These are phyloP conservation scores for Oryza glumipatula DNA, from an alignment of 176 grass and related monocot genomes.

Conservation along the genomic window DNA sequence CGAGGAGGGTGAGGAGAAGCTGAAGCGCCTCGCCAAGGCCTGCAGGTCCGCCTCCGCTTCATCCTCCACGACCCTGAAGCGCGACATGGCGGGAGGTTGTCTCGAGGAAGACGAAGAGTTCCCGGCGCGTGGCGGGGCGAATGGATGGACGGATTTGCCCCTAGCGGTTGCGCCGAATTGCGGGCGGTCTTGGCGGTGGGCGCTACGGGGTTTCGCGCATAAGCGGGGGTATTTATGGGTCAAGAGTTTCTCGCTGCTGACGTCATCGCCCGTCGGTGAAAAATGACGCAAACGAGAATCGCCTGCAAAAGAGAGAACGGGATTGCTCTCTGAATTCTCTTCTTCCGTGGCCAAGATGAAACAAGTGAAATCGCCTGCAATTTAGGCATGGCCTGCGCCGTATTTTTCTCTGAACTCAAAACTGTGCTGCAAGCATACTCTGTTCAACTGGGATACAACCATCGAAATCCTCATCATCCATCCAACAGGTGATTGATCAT, in stretches of 20 bases:
- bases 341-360: neutral
- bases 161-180: neutral
- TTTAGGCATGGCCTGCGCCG: too few species aligned
- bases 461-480: neutral
- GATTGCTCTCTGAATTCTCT: too few species aligned
- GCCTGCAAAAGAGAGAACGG: too few species aligned
- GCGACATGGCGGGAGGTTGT: constrained; percentile 27
- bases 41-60: constrained; percentile 20
- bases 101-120: neutral
- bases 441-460: too few species aligned
- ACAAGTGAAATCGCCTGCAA: too few species aligned
- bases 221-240: constrained; percentile 2
- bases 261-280: neutral
- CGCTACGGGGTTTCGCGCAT: neutral
- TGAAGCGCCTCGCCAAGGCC: constrained; percentile 33
- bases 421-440: neutral
- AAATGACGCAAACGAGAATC: neutral
- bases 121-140: neutral
- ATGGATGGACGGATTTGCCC: constrained; percentile 19
- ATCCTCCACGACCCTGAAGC: neutral
- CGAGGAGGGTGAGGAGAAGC: constrained; percentile 26
- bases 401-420: neutral
- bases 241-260: neutral
- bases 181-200: neutral
- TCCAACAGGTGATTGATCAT: too few species aligned